Conservation (phyloP, 192 early-diverging fungal species). For the Jimgerdemannia flammicorona region DNA sequence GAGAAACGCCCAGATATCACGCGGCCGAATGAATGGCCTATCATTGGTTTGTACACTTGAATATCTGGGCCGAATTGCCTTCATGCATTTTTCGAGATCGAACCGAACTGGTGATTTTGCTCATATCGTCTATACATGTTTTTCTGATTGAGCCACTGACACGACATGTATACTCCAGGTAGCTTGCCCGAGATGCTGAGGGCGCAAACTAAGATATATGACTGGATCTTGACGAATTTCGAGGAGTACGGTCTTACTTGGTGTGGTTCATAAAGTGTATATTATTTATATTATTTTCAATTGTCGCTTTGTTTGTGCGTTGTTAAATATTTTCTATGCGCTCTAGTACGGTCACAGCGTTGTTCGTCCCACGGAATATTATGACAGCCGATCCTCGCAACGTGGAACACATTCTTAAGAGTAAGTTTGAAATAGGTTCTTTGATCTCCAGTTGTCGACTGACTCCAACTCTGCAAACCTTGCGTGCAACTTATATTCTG, state of each 20-base stretch:
- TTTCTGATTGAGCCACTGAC: too few relatives aligned
- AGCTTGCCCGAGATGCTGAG: constrained; percentile 7
- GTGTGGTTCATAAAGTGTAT: constrained; percentile 1
- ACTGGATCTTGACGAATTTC: constrained; percentile 13
- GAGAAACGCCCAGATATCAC: constrained; percentile 20
- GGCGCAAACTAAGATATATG: constrained; percentile 12
- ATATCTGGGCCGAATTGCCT: background rate
- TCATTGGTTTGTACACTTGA: constrained; percentile 13
- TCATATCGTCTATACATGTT: too few relatives aligned
- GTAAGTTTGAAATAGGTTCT: constrained; percentile 12
- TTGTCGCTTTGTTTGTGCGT: background rate
- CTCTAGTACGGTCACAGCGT: constrained; percentile 22
- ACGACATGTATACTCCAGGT: background rate
- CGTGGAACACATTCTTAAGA: constrained; percentile 31
- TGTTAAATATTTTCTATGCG: too few relatives aligned
- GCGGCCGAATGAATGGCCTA: constrained; percentile 10
- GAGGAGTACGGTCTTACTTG: constrained; percentile 6
- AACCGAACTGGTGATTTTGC: too few relatives aligned
- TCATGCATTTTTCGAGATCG: too few relatives aligned
- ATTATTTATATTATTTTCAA: too few relatives aligned
- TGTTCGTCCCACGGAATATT: constrained; percentile 22
- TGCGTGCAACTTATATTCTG: too few relatives aligned
- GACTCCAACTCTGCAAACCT: too few relatives aligned
- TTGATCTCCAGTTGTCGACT: too few relatives aligned
- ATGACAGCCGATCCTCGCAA: constrained; percentile 22